Conservation (phyloP, 495 filamentous ascomycete genomes). For the Apodospora peruviana region DNA sequence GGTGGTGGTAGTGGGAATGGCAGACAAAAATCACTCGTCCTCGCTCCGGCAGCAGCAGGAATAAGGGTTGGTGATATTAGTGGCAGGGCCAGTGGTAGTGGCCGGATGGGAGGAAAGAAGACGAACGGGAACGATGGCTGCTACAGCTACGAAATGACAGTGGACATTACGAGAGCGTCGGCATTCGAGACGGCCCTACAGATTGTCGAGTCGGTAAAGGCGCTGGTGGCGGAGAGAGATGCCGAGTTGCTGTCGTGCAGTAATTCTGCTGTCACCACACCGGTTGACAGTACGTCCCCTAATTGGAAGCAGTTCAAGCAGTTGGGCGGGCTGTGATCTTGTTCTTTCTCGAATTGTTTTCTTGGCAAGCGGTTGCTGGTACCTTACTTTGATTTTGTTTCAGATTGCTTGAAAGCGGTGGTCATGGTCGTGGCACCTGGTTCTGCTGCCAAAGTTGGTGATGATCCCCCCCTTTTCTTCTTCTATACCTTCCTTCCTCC, state of each 20-base stretch:
- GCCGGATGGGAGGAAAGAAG: neutral
- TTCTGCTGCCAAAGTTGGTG: too few species aligned
- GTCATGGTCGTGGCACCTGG: too few species aligned
- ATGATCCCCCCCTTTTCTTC: too few species aligned
- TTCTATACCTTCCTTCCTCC: too few species aligned
- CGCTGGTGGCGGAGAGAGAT: conserved; percentile 10
- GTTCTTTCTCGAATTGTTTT: too few species aligned
- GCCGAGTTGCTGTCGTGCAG: conserved; percentile 3
- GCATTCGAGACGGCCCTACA: conserved; percentile 18
- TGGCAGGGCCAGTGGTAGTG: neutral
- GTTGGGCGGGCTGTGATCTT: neutral
- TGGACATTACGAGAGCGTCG: conserved; percentile 14
- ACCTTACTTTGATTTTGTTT: too few species aligned
- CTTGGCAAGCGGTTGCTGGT: too few species aligned
- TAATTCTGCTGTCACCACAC: conserved; percentile 5
- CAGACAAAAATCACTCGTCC: too few species aligned
- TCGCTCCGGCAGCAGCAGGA: too few species aligned
- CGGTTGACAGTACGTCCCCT: neutral
- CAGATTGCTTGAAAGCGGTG: too few species aligned
- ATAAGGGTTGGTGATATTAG: too few species aligned
- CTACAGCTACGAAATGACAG: conserved; percentile 5
- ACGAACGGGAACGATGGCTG: too few species aligned
- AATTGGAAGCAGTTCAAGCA: conserved; percentile 8
- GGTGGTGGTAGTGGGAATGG: neutral
- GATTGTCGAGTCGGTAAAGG: conserved; percentile 19